Evolutionary conservation across 2,329 filamentous ascomycete genomes (phyloP).

Genomic region (Paraconiothyrium brasiliense): DNA sequence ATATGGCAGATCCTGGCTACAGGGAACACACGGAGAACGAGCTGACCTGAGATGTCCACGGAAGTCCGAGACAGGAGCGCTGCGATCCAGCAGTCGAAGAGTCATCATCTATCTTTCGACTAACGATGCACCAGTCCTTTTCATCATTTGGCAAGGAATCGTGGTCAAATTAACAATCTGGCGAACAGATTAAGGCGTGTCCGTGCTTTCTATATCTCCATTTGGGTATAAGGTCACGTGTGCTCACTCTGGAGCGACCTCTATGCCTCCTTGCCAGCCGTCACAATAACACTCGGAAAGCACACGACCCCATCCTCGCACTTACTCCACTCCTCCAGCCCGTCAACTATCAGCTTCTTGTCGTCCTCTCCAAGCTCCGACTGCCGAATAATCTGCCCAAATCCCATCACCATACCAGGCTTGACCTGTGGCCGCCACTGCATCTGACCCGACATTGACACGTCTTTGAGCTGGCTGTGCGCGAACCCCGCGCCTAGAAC

Average conservation of each 20-base stretch:
- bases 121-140: neutral
- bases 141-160: neutral
- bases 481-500: constrained; percentile 1
- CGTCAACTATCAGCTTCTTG: constrained; percentile 8
- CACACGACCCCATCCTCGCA: constrained; percentile 7
- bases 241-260: neutral
- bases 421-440: constrained; percentile 12
- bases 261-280: neutral
- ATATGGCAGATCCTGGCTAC: neutral
- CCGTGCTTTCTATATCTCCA: constrained; percentile 1
- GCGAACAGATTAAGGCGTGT: neutral
- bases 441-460: constrained; percentile 8
- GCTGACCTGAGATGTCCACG: neutral
- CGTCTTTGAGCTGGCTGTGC: constrained; percentile 4
- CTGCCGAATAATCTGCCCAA: constrained; percentile 2
- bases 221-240: neutral
- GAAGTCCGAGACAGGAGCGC: neutral
- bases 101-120: neutral
- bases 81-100: neutral
- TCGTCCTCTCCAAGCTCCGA: neutral
- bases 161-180: neutral
- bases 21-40: neutral
- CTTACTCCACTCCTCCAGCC: constrained; percentile 6
- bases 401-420: neutral
- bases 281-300: constrained; percentile 8